Evolutionary conservation across 163 green algal species (phyloP).

Genomic region (Scenedesmus sp.): DNA sequence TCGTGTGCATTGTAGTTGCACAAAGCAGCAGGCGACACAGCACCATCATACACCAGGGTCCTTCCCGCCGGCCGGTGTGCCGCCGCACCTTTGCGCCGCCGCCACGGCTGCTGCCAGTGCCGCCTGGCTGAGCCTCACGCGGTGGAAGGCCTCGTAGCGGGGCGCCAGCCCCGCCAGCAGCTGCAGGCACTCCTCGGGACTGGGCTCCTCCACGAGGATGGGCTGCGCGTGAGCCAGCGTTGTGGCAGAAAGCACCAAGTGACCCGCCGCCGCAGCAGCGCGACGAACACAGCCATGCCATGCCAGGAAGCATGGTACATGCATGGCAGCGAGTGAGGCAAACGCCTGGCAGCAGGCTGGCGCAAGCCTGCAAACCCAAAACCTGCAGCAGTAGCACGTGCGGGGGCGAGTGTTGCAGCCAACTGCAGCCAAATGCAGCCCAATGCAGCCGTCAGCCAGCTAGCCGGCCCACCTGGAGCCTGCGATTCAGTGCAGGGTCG

Average conservation of each 20-base stretch:
- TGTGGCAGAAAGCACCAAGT: too few relatives aligned
- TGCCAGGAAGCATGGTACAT: background rate
- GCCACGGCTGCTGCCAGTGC: constrained; percentile 66
- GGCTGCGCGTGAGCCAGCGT: background rate
- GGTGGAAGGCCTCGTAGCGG: constrained; percentile 72
- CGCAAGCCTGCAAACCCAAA: background rate
- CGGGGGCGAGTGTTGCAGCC: too few relatives aligned
- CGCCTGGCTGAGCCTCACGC: constrained; percentile 57
- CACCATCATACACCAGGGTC: too few relatives aligned
- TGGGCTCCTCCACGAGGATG: constrained; percentile 58
- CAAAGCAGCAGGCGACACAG: too few relatives aligned
- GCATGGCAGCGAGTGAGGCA: too few relatives aligned
- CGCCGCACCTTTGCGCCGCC: constrained; percentile 60
- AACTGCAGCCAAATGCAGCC: too few relatives aligned
- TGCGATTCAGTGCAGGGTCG: constrained; percentile 80
- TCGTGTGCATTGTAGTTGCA: too few relatives aligned
- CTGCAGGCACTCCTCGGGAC: constrained; percentile 43
- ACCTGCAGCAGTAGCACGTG: too few relatives aligned
- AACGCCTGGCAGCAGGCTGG: background rate
- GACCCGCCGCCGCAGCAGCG: background rate
- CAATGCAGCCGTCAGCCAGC: too few relatives aligned
- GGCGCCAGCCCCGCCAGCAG: constrained; percentile 68
- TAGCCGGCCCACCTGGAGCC: constrained; percentile 76
- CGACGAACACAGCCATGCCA: background rate
- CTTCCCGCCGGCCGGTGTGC: too few relatives aligned